Base-by-base conservation (phyloP, 495 filamentous ascomycete species). In the Penicillium silybi region DNA sequence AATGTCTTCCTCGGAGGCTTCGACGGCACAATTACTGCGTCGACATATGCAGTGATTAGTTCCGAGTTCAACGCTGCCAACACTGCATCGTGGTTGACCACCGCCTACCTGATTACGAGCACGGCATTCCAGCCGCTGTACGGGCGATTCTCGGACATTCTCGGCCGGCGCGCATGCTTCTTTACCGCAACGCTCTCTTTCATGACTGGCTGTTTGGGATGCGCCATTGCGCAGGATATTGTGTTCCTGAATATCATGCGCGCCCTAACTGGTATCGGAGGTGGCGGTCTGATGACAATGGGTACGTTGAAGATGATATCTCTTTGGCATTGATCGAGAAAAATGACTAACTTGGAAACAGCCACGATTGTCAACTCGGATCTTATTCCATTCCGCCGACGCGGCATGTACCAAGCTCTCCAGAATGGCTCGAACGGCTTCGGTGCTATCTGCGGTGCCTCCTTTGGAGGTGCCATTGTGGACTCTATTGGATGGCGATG, bases 221-320 rank as follows among this genome's bases (percentile, higher is more conserved):
- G 73, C 50, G 81, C 75, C 0, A 27, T 77, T 11, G 80, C 80
- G 8, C 66, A 64, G 18, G 66, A 75, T 25, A 76, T 87, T 52
- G 63, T 80, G 57, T 72, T 80, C 6, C 82, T 96, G 65, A 92
- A 96, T 44, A 58, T 87, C 2, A 92, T 92, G 44, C 71, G 92
- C 15, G 85, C 93, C 2, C 65, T 96, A 9, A 89, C 90, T 4
- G 83, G 82, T 0, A 77, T 85, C 50, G 83, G 81, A 4, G 83
- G 81, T 3, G 79, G 80, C 0, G 80, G 80, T 2, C 57, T 84
- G 35, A 83, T 84, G 75, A 82, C 81, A 0, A 82, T 83, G 80
- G 80, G 77, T 80, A 62, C n/a, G n/a, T n/a, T n/a, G n/a, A n/a
- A n/a, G n/a, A n/a, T n/a, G n/a, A n/a, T n/a, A n/a, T n/a, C n/a